phyloP scores from a whole-genome alignment of 768 basidiomycete genomes.

The Podaxis sp. region DNA sequence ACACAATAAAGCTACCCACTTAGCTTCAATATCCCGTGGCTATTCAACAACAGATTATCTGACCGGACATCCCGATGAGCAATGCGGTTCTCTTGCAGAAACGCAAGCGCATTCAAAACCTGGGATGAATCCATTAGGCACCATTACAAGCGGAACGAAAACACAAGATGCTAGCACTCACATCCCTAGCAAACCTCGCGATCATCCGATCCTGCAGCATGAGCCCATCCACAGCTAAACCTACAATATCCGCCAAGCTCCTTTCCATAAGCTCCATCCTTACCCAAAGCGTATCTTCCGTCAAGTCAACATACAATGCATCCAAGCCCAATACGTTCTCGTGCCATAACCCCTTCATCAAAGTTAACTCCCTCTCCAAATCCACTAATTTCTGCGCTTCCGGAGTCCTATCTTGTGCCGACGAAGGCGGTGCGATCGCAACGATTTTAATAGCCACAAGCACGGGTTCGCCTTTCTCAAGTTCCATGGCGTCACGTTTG shows the following conservation, averaged over 20 bases:
- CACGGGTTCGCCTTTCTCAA: constrained; percentile 31
- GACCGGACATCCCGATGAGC: constrained; percentile 85
- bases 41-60: constrained; percentile 77
- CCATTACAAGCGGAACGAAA: constrained; percentile 11
- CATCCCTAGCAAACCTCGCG: constrained; percentile 76
- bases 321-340: constrained; percentile 68
- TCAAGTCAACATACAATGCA: constrained; percentile 65
- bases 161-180: constrained; percentile 36
- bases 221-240: constrained; percentile 59
- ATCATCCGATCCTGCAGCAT: constrained; percentile 68
- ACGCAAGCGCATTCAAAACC: constrained; percentile 67
- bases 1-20: constrained; percentile 41
- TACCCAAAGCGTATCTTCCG: constrained; percentile 75
- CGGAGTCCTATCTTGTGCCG: constrained; percentile 17
- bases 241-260: constrained; percentile 80
- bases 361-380: constrained; percentile 55
- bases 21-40: constrained; percentile 69
- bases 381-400: constrained; percentile 66
- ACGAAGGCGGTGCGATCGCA: constrained; percentile 43
- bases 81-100: constrained; percentile 62
- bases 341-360: constrained; percentile 60
- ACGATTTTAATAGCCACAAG: constrained; percentile 81
- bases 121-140: constrained; percentile 25
- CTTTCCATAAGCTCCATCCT: constrained; percentile 91
- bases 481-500: constrained; percentile 37